Evolutionary conservation across 192 early-diverging fungal species (phyloP), one percentile per base, ranked within the genome.

Genomic region (Phlyctochytrium arcticum): DNA sequence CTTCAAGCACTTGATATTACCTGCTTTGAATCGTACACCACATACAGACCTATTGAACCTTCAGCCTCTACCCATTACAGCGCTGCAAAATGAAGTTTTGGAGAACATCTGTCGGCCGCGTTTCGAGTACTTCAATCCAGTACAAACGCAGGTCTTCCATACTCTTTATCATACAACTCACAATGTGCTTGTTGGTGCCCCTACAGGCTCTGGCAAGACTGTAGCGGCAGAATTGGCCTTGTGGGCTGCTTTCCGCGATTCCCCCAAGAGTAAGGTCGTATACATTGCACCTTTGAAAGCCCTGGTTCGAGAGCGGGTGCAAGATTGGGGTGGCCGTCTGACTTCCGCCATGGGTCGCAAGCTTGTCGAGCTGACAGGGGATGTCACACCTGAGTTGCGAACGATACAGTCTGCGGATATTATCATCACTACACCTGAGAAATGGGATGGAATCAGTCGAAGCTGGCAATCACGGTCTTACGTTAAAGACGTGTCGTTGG

Each of bases 101-200:
- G 95, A 99, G 65, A 86, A 77, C 31, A 94, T 96, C 54, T 99
- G 93, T 60, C 47, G 73, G 26, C 65, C 81, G 65, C 79, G 94
- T 24, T 95, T 99, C 69, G 72, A 89, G n/a, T 94, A 92, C 69
- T 99, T 99, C 71, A 99, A 99, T 63, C 94, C 97, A 0, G 88
- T 99, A 30, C 97, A 99, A 75, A 97, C 97, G 3, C 97, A 99
- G 70, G 88, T 99, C 42, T 99, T 99, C 84, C 93, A 99, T 60
- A 95, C 95, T 0, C 79, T 98, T 17, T 99, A 99, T 67, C 84
- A 82, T 57, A 89, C 90, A 10, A 54, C 84, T 6, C 79, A 89
- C 62, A 97, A 98, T 74, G 85, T 87, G 1, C 79, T 99, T 10
- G 78, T 99, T 9, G 95, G 95, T 54, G 95, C 97, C 3, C 94